Percentiles rank a stretch among this genome's conserved stretches.
Evolutionary conservation across 2,329 filamentous ascomycete genomes (phyloP).

Genomic region (Dactylellina sp.): DNA sequence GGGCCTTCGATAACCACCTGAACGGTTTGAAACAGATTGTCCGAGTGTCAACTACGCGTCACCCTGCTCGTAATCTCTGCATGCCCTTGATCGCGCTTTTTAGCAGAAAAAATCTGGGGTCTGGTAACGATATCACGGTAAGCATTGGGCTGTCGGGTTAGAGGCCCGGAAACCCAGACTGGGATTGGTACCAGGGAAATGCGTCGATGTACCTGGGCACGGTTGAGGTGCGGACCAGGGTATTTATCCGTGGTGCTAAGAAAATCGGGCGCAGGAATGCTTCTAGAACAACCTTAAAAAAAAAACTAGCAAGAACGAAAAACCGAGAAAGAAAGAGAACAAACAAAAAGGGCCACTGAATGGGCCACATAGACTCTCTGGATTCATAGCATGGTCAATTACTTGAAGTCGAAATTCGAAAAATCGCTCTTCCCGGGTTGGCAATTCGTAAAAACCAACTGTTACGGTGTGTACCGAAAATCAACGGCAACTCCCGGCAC

Average conservation of each 20-base stretch:
- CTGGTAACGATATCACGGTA: constrained; percentile 35
- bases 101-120: constrained; percentile 41
- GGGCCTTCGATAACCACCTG: constrained; percentile 14
- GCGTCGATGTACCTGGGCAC: constrained; percentile 1
- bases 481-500: no score
- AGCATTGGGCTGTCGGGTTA: constrained; percentile 44
- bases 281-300: constrained; percentile 50
- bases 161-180: constrained; percentile 43
- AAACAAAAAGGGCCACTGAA: no score
- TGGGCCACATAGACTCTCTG: no score
- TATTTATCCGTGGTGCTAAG: constrained; percentile 53
- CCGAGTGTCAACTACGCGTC: constrained; percentile 36
- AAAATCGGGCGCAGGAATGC: not conserved
- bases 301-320: no score
- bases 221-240: constrained; percentile 26
- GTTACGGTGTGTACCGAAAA: no score
- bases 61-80: constrained; percentile 7
- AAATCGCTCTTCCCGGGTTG: no score
- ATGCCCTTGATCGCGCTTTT: not conserved
- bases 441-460: no score
- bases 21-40: constrained; percentile 12
- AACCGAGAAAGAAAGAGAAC: no score
- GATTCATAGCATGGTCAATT: no score
- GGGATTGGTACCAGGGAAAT: constrained; percentile 37
- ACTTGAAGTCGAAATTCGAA: no score